Percentiles rank a stretch among this genome's conserved stretches.
These are phyloP conservation scores for Epicoccum sorghinum DNA, from an alignment of 2,329 filamentous ascomycete genomes.

Conservation along the genomic window DNA sequence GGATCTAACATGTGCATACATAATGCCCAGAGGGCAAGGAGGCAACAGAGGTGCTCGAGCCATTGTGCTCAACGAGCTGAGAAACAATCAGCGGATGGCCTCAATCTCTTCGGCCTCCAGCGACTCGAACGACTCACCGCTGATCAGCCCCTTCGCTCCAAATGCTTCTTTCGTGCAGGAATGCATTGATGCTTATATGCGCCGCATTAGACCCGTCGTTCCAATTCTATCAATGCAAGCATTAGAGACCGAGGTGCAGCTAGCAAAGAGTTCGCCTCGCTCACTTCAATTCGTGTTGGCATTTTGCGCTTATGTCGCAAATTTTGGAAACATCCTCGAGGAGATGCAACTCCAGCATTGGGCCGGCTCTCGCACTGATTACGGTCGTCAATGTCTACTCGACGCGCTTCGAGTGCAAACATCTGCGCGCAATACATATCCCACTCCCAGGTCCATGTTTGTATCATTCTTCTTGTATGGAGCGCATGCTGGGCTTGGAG, in stretches of 20 bases:
- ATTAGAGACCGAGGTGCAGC: conserved; percentile 30
- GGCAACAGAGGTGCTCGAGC: conserved; percentile 76
- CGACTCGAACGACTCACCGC: background rate
- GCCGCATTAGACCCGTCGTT: conserved; percentile 66
- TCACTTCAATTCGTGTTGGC: conserved; percentile 43
- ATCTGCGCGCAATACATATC: conserved; percentile 24
- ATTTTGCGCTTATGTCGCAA: conserved; percentile 47
- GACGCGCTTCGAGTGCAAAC: conserved; percentile 32
- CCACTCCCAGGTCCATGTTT: conserved; percentile 53
- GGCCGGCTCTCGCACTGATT: background rate
- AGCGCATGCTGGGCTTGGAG: conserved; percentile 72
- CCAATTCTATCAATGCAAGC: conserved; percentile 34
- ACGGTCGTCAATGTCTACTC: conserved; percentile 28
- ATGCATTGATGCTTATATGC: conserved; percentile 72
- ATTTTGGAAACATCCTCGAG: conserved; percentile 27
- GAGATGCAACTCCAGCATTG: background rate
- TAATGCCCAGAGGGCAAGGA: conserved; percentile 77
- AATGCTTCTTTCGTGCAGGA: conserved; percentile 65
- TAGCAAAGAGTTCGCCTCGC: conserved; percentile 23
- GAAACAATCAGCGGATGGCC: conserved; percentile 59
- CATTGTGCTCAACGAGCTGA: conserved; percentile 76
- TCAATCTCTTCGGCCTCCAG: background rate
- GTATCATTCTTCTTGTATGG: conserved; percentile 83
- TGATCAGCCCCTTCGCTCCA: background rate
- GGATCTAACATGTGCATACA: conserved; percentile 68